Evolutionary conservation across 2,329 filamentous ascomycete species (phyloP), one percentile per base, ranked within the genome.

Genomic region (Herpomyces periplanetae): DNA sequence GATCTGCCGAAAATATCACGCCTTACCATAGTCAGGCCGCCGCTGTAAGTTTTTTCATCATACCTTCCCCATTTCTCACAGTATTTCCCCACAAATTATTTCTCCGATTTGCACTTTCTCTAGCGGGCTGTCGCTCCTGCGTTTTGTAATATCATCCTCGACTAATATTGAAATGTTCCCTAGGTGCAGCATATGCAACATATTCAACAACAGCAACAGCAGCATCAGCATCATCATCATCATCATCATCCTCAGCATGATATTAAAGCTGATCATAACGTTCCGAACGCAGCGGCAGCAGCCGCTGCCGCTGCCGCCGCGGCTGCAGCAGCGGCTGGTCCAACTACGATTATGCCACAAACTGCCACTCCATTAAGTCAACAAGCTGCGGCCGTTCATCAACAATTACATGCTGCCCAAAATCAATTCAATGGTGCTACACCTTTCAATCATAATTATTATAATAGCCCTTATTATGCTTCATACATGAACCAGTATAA

Each of bases 121-220:
- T 44, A 58, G 41, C 35, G 48, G 24, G 46, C 55, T 25, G 69
- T 85, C 21, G 51, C 53, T 25, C 65, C 71, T 31, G 69, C 62
- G 43, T 87, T 69, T 35, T 75, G 71, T 17, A 63, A 80, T 37
- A 75, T 63, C 31, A 88, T 73, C 2, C 73, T 75, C 13, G 80
- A 84, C 42, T 71, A 73, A 11, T 49, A 60, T 15, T 37, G 53
- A 23, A 47, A 48, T 23, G 43, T 39, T 20, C 48, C 50, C 23
- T 47, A 51, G 23, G 49, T 52, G 26, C n/a, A n/a, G n/a, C n/a
- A n/a, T n/a, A n/a, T n/a, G n/a, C n/a, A n/a, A n/a, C n/a, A n/a
- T n/a, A n/a, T n/a, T n/a, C n/a, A n/a, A n/a, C 25, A 25, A 20
- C 39, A 41, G 21, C 42, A 41, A 19, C 44, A 49, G 25, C 48